Evolutionary conservation across 1,284 basidiomycete species (phyloP), one percentile per base, ranked within the genome.

Genomic region (Irpex sp.): DNA sequence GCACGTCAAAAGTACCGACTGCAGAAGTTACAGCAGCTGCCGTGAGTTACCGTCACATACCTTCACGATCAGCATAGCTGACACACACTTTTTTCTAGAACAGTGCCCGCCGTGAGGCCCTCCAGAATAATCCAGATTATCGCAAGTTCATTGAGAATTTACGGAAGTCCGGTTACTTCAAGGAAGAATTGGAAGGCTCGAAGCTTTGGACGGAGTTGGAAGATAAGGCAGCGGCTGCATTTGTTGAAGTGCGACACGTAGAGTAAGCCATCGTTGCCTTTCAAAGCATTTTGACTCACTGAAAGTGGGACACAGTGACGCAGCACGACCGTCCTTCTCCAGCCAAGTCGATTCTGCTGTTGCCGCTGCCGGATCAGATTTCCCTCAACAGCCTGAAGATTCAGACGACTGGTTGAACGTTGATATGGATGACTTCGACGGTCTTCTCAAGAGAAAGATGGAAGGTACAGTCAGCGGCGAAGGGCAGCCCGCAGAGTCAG

Each of bases 391-490:
- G 39, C 68, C 70, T 21, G 92, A 93, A 72, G 90, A 92, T 68
- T 73, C 82, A 5, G 89, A 93, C 65, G 82, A 83, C 8, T 95
- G 92, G 92, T 76, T 94, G 26, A 84, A 83, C 60, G 75, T 94
- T 43, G 82, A 90, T 66, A 79, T 83, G 4, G 77, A 82, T 55
- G 79, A 83, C 65, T 83, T 94, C 64, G 91, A 94, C 66, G 77
- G 79, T 4, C 81, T 86, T 72, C 75, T 93, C 26, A 54, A 8
- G 13, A 51, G 39, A 78, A 84, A 65, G 74, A 76, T 59, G 79
- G 75, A 54, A 11, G 8, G 74, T 78, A 67, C 75, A 73, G 11
- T 60, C 19, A 61, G 64, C 13, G 63, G 66, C 26, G 75, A 73
- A 60, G 43, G 9, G 31, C 31, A 66, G 60, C 46, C 58, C 57